phyloP scores from a whole-genome alignment of 805 yeast genomes.

The Zygoascus tannicola region DNA sequence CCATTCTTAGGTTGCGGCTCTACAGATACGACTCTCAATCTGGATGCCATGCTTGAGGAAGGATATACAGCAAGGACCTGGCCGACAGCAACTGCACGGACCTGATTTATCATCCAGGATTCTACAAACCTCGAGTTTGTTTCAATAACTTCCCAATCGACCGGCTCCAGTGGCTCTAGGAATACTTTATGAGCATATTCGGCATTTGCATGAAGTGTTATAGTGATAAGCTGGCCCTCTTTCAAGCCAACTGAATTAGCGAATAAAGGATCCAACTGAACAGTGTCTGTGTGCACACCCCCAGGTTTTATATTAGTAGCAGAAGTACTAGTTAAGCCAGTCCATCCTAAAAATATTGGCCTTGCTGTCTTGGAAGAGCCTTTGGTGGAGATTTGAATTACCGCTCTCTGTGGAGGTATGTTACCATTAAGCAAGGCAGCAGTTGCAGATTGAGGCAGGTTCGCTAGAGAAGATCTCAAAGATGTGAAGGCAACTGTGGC shows the following conservation, averaged over 20 bases:
- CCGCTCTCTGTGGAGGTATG: conserved; percentile 47
- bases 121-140: conserved; percentile 71
- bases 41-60: conserved; percentile 49
- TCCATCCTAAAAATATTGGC: conserved; percentile 51
- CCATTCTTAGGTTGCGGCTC: conserved; percentile 30
- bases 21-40: conserved; percentile 42
- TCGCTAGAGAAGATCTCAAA: conserved; percentile 42
- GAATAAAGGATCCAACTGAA: conserved; percentile 63
- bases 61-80: conserved; percentile 65
- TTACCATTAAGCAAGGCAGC: conserved; percentile 41
- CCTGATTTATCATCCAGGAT: conserved; percentile 63
- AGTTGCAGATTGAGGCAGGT: conserved; percentile 43
- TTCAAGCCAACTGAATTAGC: conserved; percentile 43
- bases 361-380: conserved; percentile 17
- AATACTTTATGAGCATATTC: conserved; percentile 53
- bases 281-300: conserved; percentile 11
- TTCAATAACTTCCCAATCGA: conserved; percentile 90
- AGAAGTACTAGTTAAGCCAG: conserved; percentile 40
- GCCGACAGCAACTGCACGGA: conserved; percentile 57
- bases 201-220: conserved; percentile 40
- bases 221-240: conserved; percentile 34
- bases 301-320: conserved; percentile 5
- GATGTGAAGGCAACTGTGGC: conserved; percentile 31
- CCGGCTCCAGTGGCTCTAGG: conserved; percentile 64
- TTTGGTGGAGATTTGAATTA: conserved; percentile 39